Evolutionary conservation across 768 basidiomycete species (phyloP).

Genomic region (Crepidotus variabilis): DNA sequence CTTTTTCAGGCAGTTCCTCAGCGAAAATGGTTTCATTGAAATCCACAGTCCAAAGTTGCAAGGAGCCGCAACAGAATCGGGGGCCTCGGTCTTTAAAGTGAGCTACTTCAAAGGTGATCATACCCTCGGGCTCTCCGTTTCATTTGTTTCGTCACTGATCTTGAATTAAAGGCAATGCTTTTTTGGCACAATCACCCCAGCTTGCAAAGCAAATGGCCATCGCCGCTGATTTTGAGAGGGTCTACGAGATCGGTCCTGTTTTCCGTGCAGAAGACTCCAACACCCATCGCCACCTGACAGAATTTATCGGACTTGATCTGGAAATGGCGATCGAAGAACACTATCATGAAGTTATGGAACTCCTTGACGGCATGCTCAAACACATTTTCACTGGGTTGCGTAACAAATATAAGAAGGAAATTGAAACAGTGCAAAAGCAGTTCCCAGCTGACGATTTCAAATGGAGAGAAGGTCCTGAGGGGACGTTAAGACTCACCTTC

Average conservation of each 20-base stretch:
- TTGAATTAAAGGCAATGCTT: constrained; percentile 65
- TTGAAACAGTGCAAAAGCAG: constrained; percentile 76
- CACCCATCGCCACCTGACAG: constrained; percentile 97
- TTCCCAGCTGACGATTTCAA: constrained; percentile 97
- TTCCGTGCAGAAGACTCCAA: constrained; percentile 98
- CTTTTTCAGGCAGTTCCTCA: constrained; percentile 82
- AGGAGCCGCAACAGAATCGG: constrained; percentile 94
- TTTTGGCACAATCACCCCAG: constrained; percentile 95
- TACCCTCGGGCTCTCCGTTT: not conserved
- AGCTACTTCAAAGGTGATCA: constrained; percentile 88
- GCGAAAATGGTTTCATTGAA: constrained; percentile 76
- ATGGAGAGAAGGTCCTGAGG: constrained; percentile 87
- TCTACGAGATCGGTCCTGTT: constrained; percentile 95
- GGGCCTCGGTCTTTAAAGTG: constrained; percentile 97
- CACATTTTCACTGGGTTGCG: constrained; percentile 83
- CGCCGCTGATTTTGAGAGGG: constrained; percentile 95
- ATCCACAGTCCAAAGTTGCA: constrained; percentile 98
- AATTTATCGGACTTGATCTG: constrained; percentile 97
- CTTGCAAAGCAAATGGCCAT: constrained; percentile 99
- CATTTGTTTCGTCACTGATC: not conserved
- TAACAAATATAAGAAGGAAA: constrained; percentile 75
- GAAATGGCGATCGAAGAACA: constrained; percentile 99
- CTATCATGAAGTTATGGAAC: constrained; percentile 95
- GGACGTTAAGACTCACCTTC: constrained; percentile 84
- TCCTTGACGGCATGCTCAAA: constrained; percentile 84